Conservation (phyloP, 2,329 filamentous ascomycete species). For the Penicillium sp. region DNA sequence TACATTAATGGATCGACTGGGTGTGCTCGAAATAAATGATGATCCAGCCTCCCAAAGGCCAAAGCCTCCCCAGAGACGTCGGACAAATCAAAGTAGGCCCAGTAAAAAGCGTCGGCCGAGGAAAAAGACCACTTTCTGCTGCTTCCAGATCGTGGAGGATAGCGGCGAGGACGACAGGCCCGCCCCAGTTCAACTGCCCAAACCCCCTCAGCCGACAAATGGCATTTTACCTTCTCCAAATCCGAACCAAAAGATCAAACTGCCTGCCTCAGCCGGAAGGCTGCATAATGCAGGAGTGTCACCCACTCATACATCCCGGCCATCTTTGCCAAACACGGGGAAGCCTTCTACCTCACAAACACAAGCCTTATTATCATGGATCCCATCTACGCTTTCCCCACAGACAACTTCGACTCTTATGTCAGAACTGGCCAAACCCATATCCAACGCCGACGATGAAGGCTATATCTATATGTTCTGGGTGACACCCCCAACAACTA, state of each 20-base stretch:
- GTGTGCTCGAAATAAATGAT: slow-evolving; percentile 64
- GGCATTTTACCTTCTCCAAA: slow-evolving; percentile 8
- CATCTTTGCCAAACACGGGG: slow-evolving; percentile 12
- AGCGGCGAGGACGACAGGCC: slow-evolving; percentile 25
- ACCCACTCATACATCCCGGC: slow-evolving; percentile 13
- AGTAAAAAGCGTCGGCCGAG: slow-evolving; percentile 17
- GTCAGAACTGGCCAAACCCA: slow-evolving; percentile 71
- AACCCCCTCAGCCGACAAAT: slow-evolving; percentile 6
- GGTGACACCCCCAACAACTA: slow-evolving; percentile 68
- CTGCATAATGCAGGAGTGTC: slow-evolving; percentile 8
- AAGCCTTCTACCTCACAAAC: slow-evolving; percentile 39
- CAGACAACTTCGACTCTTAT: slow-evolving; percentile 68
- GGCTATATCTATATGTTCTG: slow-evolving; percentile 99
- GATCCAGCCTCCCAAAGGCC: slow-evolving; percentile 6
- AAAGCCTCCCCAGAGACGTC: slow-evolving; percentile 5
- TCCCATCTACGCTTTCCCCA: slow-evolving; percentile 66
- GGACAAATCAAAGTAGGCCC: slow-evolving; percentile 8
- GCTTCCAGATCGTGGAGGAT: slow-evolving; percentile 33
- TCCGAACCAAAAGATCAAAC: not conserved
- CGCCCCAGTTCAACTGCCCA: slow-evolving; percentile 22
- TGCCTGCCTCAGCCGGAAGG: slow-evolving; percentile 3
- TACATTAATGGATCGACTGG: slow-evolving; percentile 76
- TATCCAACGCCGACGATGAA: slow-evolving; percentile 71
- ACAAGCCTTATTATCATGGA: slow-evolving; percentile 59
- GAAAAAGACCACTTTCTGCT: slow-evolving; percentile 30